Evolutionary conservation across 768 basidiomycete species (phyloP).

Genomic region (Leccinum obscurum): DNA sequence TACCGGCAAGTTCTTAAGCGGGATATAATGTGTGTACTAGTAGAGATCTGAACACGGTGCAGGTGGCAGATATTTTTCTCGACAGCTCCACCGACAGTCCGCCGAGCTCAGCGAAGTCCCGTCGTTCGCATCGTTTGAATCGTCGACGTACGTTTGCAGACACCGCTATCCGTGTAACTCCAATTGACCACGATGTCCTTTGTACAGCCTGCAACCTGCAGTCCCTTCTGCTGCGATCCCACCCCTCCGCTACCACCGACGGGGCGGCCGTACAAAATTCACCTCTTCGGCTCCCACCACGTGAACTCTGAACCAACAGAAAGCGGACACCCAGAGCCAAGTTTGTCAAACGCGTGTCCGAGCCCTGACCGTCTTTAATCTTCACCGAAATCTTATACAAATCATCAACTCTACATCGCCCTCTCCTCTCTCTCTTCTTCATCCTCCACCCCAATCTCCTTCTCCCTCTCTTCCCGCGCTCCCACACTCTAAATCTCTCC

Average conservation of each 20-base stretch:
- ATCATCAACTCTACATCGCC: constrained; percentile 30
- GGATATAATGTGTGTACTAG: constrained; percentile 1
- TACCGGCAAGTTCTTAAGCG: constrained; percentile 1
- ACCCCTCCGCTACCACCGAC: constrained; percentile 24
- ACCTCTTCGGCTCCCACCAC: constrained; percentile 37
- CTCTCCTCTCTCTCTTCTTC: constrained; percentile 7
- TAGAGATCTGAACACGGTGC: constrained; percentile 33
- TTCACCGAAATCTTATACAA: constrained; percentile 32
- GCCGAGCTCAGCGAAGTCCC: constrained; percentile 38
- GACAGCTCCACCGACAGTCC: constrained; percentile 31
- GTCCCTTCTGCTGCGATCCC: constrained; percentile 4
- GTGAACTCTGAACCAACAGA: constrained; percentile 30
- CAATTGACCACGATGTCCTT: constrained; percentile 30
- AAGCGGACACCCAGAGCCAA: constrained; percentile 33
- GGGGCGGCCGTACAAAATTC: constrained; percentile 15
- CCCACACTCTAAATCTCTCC: constrained; percentile 24
- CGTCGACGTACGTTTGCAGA: constrained; percentile 27
- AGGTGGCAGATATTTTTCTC: constrained; percentile 19
- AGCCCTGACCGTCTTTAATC: constrained; percentile 36
- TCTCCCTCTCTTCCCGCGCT: constrained; percentile 34
- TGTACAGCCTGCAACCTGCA: constrained; percentile 8
- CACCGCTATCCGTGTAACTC: constrained; percentile 15
- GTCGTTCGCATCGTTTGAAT: constrained; percentile 9
- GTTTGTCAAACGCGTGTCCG: constrained; percentile 39
- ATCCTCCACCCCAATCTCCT: constrained; percentile 21